These are phyloP conservation scores for Dictyostelium brefeldianum DNA, from an alignment of 78 protist species.

Conservation along the genomic window DNA sequence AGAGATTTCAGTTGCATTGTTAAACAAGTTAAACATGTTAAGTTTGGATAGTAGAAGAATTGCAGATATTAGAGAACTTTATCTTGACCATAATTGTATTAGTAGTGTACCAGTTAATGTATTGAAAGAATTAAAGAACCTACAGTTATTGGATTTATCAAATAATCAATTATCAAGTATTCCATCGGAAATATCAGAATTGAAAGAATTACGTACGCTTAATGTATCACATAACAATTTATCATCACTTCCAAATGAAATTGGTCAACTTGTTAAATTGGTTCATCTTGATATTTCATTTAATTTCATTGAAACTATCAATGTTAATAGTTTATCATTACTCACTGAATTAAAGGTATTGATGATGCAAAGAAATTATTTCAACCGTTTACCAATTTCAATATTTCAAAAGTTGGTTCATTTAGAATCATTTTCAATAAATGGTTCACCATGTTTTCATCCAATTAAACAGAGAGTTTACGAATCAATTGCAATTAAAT, in stretches of 20 bases:
- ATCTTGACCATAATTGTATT: conserved; percentile 67
- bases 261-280: conserved; percentile 36
- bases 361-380: conserved; percentile 67
- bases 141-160: conserved; percentile 73
- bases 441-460: conserved; percentile 77
- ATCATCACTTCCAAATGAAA: conserved; percentile 47
- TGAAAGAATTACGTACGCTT: conserved; percentile 35
- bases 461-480: conserved; percentile 55
- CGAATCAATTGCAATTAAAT: conserved; percentile 39
- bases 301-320: conserved; percentile 51
- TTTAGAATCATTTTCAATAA: conserved; percentile 58
- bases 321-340: neutral
- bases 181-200: conserved; percentile 77
- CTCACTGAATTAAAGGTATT: conserved; percentile 14
- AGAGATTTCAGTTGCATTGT: conserved; percentile 37
- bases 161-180: conserved; percentile 70
- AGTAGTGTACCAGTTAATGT: conserved; percentile 20
- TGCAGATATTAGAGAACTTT: conserved; percentile 48
- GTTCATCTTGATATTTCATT: conserved; percentile 71
- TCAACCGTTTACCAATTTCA: conserved; percentile 51
- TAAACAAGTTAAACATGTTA: conserved; percentile 38
- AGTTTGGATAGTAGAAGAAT: conserved; percentile 36
- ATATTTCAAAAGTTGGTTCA: neutral
- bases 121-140: conserved; percentile 17
- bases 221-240: conserved; percentile 75